phyloP scores from a whole-genome alignment of 805 yeast genomes.

The Teunomyces tritomae region DNA sequence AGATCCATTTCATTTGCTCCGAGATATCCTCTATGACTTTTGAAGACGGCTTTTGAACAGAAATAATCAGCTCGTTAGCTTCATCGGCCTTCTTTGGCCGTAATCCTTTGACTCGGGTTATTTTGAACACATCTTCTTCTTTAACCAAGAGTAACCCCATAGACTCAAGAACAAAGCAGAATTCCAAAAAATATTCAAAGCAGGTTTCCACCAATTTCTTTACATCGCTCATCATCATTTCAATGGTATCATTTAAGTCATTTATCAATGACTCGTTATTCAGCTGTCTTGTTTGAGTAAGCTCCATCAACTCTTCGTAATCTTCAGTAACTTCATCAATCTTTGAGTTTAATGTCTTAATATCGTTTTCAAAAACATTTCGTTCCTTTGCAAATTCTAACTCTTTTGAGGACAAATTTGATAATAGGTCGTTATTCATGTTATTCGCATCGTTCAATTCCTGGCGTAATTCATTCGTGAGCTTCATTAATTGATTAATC shows the following conservation, averaged over 20 bases:
- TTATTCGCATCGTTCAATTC: constrained; percentile 22
- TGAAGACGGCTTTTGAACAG: constrained; percentile 29
- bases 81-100: constrained; percentile 44
- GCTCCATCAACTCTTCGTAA: constrained; percentile 42
- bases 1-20: constrained; percentile 45
- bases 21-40: constrained; percentile 42
- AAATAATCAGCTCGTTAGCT: constrained; percentile 11
- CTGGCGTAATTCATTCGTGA: constrained; percentile 9
- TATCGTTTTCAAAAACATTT: constrained; percentile 46
- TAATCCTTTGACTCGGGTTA: constrained; percentile 79
- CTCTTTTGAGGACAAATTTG: constrained; percentile 67
- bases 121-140: constrained; percentile 38
- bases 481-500: constrained; percentile 13
- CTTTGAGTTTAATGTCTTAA: constrained; percentile 41
- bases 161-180: constrained; percentile 62
- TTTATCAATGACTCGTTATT: constrained; percentile 26
- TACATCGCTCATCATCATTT: constrained; percentile 13
- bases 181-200: constrained; percentile 37
- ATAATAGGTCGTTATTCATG: constrained; percentile 62
- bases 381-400: constrained; percentile 56
- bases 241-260: constrained; percentile 21
- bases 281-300: constrained; percentile 27
- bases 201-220: constrained; percentile 15
- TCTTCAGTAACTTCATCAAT: constrained; percentile 47
- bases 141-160: constrained; percentile 70